Conservation (phyloP, 1,284 basidiomycete genomes). For the Schizophyllum commune region DNA sequence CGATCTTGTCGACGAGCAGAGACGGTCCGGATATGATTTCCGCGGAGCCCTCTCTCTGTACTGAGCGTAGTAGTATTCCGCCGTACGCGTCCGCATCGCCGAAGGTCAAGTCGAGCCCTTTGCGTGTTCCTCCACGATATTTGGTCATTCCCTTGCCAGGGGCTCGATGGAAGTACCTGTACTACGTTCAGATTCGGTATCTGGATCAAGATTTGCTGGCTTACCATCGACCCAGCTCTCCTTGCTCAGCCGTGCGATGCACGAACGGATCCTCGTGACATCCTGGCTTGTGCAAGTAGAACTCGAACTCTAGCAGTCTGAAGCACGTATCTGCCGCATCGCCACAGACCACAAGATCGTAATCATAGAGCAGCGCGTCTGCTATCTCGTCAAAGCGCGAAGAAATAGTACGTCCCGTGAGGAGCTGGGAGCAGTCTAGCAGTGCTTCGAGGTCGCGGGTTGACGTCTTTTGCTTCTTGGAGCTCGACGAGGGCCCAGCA, state of each 20-base stretch:
- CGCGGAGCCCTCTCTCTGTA: background rate
- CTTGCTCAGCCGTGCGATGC: background rate
- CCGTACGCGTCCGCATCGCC: background rate
- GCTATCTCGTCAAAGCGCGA: background rate
- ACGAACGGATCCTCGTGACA: background rate
- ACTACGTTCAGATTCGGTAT: background rate
- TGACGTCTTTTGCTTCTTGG: background rate
- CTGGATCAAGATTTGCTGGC: too few species aligned
- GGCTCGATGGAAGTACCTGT: background rate
- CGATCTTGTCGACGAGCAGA: background rate
- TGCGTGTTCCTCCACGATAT: background rate
- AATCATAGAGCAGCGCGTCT: background rate
- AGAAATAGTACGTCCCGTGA: background rate
- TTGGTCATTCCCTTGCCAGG: background rate
- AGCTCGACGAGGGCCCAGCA: too few species aligned
- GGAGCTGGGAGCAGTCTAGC: background rate
- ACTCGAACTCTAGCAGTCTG: background rate
- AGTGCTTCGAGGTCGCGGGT: background rate
- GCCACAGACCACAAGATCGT: background rate
- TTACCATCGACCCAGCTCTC: background rate
- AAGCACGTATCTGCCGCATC: background rate
- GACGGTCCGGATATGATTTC: background rate
- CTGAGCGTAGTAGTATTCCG: background rate
- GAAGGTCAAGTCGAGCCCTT: background rate
- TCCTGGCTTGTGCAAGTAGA: background rate